Evolutionary conservation across 345 rosid species (phyloP), one percentile per base, ranked within the genome.

Genomic region (Zanthoxylum bungeanum): DNA sequence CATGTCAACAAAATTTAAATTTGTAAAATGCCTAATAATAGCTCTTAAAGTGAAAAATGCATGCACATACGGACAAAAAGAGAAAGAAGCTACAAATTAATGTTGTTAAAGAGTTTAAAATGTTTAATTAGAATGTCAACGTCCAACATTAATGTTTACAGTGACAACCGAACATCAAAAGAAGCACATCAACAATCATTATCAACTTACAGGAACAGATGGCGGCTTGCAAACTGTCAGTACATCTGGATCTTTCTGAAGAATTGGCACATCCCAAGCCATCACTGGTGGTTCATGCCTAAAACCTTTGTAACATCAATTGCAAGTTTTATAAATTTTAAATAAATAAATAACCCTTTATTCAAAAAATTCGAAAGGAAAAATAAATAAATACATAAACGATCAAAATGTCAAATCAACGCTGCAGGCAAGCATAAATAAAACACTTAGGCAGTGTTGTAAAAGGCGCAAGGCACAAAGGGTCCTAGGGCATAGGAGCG

Each of bases 281-380:
- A 84, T 84, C 62, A 86, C 94, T 5, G 93, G 94, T 0, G 96
- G 96, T 80, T 95, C 99, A 81, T 91, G 98, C 92, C 99, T 95
- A 79, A 78, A 89, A 73, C 69, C 78, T 73, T 85, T 47, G 46
- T 53, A 49, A 62, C 75, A 79, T 82, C 81, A 82, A 66, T 75
- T 17, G 21, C 79, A 66, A 64, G 39, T 68, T 68, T 31, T 44
- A 73, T 37, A 79, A 71, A 56, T 64, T 71, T 31, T 27, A 57
- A 72, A 66, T 25, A 9, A 28, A 55, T 31, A 37, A 24, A n/a
- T n/a, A n/a, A 24, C 25, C 5, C 17, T 12, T 40, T 49, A 9
- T 27, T 44, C n/a, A 44, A n/a, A n/a, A n/a, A n/a, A 66, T 10
- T 10, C 33, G 30, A 51, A 62, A 37, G 31, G 9, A 9, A 7